Evolutionary conservation across 208 protist species (phyloP), one percentile per base, ranked within the genome.

Genomic region (Angomonas deanei): DNA sequence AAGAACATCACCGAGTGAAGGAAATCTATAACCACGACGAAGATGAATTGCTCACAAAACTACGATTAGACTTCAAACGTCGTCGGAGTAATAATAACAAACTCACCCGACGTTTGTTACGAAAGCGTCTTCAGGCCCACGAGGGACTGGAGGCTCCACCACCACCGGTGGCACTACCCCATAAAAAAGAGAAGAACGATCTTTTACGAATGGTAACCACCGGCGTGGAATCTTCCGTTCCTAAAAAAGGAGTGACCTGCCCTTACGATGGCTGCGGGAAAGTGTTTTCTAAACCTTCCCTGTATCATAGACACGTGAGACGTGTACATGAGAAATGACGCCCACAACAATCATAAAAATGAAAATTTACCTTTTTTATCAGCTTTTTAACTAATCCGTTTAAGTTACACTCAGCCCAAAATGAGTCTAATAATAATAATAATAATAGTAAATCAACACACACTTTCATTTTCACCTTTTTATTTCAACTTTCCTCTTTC

Each of bases 211-310:
- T 21, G 2, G 11, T 21, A 49, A 13, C 27, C 10, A 58, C 8
- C 26, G 31, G 15, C 53, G 53, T 17, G 8, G 13, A 6, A n/a
- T n/a, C n/a, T n/a, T n/a, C n/a, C n/a, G n/a, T n/a, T n/a, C n/a
- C n/a, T n/a, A 42, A 33, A n/a, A 3, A 39, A 17, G 27, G 15
- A 10, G 28, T 58, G 15, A 2, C 68, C 8, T 88, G 81, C 65
- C 78, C 80, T 6, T 81, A 83, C 49, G 81, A 72, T 50, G 49
- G 62, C 42, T 84, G 84, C 49, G 59, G 70, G 39, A 65, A 49
- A 3, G 36, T 66, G 0, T 88, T 88, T 48, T 24, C 58, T 5
- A 80, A 53, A n/a, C 68, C 66, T 26, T 55, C 50, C 6, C 69
- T 47, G 26, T 80, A 82, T 68, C 31, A 74, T 26, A 58, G 42